Evolutionary conservation across 169 alveolate species (phyloP), one percentile per base, ranked within the genome.

Genomic region (Cryptosporidium sp.): DNA sequence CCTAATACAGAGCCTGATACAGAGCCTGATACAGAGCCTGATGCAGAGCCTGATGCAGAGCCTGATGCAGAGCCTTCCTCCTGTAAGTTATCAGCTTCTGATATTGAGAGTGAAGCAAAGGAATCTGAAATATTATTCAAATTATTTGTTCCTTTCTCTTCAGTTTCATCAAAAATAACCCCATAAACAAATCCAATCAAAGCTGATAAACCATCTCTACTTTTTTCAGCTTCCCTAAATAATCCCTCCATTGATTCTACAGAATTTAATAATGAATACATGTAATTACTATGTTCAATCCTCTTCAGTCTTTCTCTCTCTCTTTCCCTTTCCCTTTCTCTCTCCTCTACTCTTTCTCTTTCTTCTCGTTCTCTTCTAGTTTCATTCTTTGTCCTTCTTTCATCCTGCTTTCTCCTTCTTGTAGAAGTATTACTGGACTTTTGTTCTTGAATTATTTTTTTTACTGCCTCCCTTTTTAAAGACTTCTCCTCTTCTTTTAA

Each of bases 211-310:
- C 51, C 7, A 0, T 14, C 7, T 21, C 51, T 65, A 12, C 35
- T 26, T 65, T 29, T 65, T 65, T n/a, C 70, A 10, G 72, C 44
- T 14, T 65, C 72, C 10, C 9, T 3, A 65, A 65, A 65, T 6
- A 65, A 16, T 31, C 72, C 72, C 6, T 65, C 72, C 0, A 65
- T 39, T 2, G 51, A 26, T 31, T 65, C 53, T 31, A 65, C 33
- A 3, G n/a, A 7, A 65, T 65, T 65, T 33, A 31, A 10, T 33
- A 65, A 37, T 33, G 72, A 0, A 37, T 65, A 65, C 44, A 65
- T 31, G 16, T 10, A 35, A 31, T 65, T 65, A 0, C 6, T 10
- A 65, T 33, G 51, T 29, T 65, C 12, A 5, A 21, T 10, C 21
- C 4, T 65, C 29, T 33, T 52, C 4, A 1, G 31, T 52, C 21